A percentile compares a stretch with the other conserved stretches of the same genome.
Evolutionary conservation across 1,139 yeast species (phyloP).

Genomic region (Diutina sp.): DNA sequence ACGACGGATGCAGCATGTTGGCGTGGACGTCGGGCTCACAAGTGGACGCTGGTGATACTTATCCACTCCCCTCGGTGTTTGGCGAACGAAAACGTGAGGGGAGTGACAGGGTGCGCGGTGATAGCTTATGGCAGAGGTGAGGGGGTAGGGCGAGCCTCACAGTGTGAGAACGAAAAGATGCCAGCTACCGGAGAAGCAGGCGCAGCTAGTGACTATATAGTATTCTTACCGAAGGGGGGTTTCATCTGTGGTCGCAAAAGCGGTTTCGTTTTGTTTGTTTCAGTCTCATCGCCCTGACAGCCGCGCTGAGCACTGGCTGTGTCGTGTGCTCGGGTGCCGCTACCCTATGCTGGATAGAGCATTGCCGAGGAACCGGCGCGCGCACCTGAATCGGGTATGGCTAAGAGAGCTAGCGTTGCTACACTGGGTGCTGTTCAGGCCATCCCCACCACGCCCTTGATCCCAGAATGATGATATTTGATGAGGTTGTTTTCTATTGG

Average conservation of each 20-base stretch:
- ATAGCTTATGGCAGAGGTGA: background rate
- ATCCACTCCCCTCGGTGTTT: background rate
- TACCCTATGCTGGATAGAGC: background rate
- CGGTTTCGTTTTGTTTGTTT: background rate
- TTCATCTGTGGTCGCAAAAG: background rate
- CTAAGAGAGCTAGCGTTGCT: background rate
- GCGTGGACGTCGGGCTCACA: background rate
- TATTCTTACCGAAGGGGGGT: too few species aligned
- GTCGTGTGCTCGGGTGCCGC: background rate
- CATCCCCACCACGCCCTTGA: too few species aligned
- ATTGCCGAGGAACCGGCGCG: background rate
- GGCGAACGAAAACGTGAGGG: background rate
- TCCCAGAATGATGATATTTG: too few species aligned
- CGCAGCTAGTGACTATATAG: too few species aligned
- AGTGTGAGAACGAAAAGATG: too few species aligned
- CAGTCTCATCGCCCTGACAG: background rate
- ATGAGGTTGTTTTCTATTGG: too few species aligned
- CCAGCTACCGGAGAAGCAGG: too few species aligned
- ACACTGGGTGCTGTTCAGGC: too few species aligned
- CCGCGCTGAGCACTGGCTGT: background rate
- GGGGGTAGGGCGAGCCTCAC: background rate
- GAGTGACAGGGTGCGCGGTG: background rate
- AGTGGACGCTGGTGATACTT: background rate
- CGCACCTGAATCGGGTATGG: background rate
- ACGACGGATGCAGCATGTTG: background rate